Evolutionary conservation across 1,284 basidiomycete genomes (phyloP).

Genomic region (Ceratobasidium theobromae): DNA sequence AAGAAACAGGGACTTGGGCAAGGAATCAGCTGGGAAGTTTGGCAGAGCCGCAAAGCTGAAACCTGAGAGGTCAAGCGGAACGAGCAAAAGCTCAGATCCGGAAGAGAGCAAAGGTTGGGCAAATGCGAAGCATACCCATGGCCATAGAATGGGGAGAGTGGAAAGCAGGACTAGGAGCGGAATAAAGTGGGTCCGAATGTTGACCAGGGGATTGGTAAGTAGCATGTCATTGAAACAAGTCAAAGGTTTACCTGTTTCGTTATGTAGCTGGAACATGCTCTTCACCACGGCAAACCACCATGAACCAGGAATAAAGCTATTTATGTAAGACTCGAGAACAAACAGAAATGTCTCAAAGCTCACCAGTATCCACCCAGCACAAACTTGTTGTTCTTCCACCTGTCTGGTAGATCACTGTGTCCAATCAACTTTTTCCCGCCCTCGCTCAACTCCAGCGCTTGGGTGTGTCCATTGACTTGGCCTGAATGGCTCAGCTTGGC

Average conservation of each 20-base stretch:
- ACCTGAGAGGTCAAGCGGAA: too few relatives aligned
- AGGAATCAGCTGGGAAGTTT: conserved; percentile 42
- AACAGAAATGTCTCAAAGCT: conserved; percentile 40
- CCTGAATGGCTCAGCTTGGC: too few relatives aligned
- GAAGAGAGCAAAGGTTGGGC: too few relatives aligned
- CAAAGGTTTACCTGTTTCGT: conserved; percentile 83
- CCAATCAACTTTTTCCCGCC: conserved; percentile 69
- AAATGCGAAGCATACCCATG: too few relatives aligned
- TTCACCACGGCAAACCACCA: conserved; percentile 69
- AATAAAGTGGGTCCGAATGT: conserved; percentile 69
- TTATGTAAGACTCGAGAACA: background rate
- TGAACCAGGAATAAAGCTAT: conserved; percentile 85
- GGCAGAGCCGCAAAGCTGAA: conserved; percentile 32
- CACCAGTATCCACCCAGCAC: conserved; percentile 81
- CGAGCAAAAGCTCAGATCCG: too few relatives aligned
- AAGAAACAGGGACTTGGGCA: conserved; percentile 64
- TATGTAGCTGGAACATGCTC: conserved; percentile 79
- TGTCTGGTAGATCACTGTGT: conserved; percentile 75
- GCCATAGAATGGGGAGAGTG: conserved; percentile 27
- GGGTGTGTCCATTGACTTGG: conserved; percentile 51
- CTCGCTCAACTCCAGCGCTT: conserved; percentile 63
- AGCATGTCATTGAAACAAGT: conserved; percentile 7
- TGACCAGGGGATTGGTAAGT: conserved; percentile 60
- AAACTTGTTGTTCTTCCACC: conserved; percentile 86
- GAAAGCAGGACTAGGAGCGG: conserved; percentile 41